Evolutionary conservation across 2,329 filamentous ascomycete genomes (phyloP), one percentile per base, ranked within the genome.

Genomic region (Pseudocercospora musae): DNA sequence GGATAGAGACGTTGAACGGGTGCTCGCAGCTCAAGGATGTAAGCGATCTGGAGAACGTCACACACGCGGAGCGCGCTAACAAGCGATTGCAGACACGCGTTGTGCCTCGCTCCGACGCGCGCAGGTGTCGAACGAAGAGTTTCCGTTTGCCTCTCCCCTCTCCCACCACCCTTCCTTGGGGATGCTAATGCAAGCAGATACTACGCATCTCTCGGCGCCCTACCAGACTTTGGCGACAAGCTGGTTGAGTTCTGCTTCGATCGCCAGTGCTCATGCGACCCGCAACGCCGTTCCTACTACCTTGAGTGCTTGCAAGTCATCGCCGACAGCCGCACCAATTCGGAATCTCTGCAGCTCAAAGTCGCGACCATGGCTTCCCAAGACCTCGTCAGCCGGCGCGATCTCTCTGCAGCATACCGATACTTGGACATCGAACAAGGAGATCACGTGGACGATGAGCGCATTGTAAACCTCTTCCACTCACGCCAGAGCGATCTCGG

Each of bases 241-340:
- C 75, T 87, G n/a, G 76, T 91, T 18, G 76, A 81, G 27, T 89
- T 86, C 72, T 85, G 86, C 3, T 90, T 85, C 70, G 79, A 85
- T 23, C 80, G 84, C 33, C 88, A 91, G 75, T 77, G 81, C 23
- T 72, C 77, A 8, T 82, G 80, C 56, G 86, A 90, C 71, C 80
- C 81, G 20, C 66, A 69, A 20, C 83, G 84, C 63, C 77, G 78
- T 18, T 75, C 86, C 1, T 85, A 86, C 70, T 90, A 90, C 72
- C 81, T 90, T 63, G 83, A 88, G 73, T 88, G 85, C 69, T 77
- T 91, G n/a, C 80, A 83, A 67, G 78, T 81, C 52, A 83, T 91
- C 58, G 83, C 84, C 15, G 76, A 77, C 23, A 81, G 83, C 18
- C 79, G 87, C 18, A 29, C 52, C 58, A 76, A 80, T 33, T 87